Conservation (phyloP, 2,329 filamentous ascomycete species). For the Diaporthe caulivora region DNA sequence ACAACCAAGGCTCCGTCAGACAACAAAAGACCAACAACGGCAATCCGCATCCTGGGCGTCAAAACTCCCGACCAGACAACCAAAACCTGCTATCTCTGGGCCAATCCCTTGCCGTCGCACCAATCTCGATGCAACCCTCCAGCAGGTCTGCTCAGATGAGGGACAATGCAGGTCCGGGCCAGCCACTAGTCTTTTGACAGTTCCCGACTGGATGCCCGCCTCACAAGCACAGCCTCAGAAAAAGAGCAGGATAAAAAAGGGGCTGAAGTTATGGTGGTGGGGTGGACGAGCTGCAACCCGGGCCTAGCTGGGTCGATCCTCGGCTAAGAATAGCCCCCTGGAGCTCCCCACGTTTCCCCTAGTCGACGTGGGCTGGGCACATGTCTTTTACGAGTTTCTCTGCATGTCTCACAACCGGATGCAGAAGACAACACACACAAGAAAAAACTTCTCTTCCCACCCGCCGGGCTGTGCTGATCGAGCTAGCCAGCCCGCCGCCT, state of each 20-base stretch:
- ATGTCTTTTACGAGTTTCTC: slow-evolving; percentile 30
- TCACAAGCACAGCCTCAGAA: slow-evolving; percentile 20
- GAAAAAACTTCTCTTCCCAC: slow-evolving; percentile 5
- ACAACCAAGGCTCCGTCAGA: slow-evolving; percentile 19
- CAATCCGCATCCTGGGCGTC: slow-evolving; percentile 25
- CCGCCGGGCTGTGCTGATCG: slow-evolving; percentile 22
- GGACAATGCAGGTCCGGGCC: slow-evolving; percentile 24
- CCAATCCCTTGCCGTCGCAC: slow-evolving; percentile 7
- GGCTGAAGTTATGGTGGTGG: slow-evolving; percentile 25
- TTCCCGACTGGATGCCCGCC: slow-evolving; percentile 16
- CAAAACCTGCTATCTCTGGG: background rate
- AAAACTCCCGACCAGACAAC: slow-evolving; percentile 26
- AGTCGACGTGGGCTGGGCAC: slow-evolving; percentile 24
- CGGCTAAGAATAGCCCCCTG: slow-evolving; percentile 34
- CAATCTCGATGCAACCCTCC: slow-evolving; percentile 30
- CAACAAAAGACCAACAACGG: slow-evolving; percentile 21
- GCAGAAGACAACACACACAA: background rate
- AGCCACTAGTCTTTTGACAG: slow-evolving; percentile 30
- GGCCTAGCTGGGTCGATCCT: slow-evolving; percentile 32
- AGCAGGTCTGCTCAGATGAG: slow-evolving; percentile 24
- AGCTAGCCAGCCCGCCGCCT: slow-evolving; percentile 22
- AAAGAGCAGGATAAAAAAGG: slow-evolving; percentile 21
- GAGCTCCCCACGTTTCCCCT: slow-evolving; percentile 34
- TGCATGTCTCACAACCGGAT: slow-evolving; percentile 22
- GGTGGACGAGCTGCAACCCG: slow-evolving; percentile 34